Conservation (phyloP, 768 basidiomycete species). For the Mycena latifolia region DNA sequence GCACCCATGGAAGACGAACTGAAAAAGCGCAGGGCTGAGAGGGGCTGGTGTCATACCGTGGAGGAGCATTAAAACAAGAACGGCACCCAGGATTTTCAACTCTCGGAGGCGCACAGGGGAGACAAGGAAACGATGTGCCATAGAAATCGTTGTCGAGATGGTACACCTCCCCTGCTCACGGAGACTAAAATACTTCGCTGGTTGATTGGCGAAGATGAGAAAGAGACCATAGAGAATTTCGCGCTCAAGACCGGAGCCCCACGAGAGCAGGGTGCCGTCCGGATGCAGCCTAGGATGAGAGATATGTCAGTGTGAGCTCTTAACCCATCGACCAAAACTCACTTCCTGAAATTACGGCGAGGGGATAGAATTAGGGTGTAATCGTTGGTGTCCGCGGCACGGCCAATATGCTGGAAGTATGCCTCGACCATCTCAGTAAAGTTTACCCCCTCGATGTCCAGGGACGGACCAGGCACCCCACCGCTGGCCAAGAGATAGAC, state of each 20-base stretch:
- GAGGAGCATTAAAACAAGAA: constrained; percentile 8
- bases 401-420: not conserved
- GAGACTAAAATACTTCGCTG: not conserved
- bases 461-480: not conserved
- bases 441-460: not conserved
- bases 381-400: not conserved
- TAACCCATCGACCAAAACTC: not conserved
- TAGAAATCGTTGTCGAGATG: not conserved
- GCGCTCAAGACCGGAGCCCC: not conserved
- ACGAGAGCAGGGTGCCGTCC: not conserved
- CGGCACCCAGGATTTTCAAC: constrained; percentile 1
- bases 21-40: constrained; percentile 1
- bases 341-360: not conserved
- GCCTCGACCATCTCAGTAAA: not conserved
- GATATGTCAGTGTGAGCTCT: not conserved
- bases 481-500: not conserved
- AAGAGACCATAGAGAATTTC: not conserved
- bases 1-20: constrained; percentile 1
- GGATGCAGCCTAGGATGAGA: not conserved
- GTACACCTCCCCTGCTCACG: not conserved
- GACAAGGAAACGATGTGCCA: constrained; percentile 3
- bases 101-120: not conserved
- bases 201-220: not conserved
- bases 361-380: not conserved
- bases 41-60: constrained; percentile 1